These are phyloP conservation scores for Bassia scoparia DNA, from an alignment of 148 eudicot genomes.

Conservation along the genomic window DNA sequence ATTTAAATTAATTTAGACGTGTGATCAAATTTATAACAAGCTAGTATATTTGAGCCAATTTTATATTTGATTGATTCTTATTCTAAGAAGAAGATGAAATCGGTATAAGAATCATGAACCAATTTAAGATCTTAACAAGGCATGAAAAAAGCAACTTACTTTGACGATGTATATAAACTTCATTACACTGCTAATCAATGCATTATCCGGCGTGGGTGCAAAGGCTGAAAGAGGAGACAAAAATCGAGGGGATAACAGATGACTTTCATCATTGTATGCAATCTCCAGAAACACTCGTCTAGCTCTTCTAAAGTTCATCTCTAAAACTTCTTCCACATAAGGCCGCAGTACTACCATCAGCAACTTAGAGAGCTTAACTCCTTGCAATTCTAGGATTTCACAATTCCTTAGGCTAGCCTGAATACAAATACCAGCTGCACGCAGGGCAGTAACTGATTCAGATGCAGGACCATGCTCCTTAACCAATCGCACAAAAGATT, in stretches of 20 bases:
- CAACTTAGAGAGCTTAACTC: conserved; percentile 73
- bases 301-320: conserved; percentile 84
- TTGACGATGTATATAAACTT: conserved; percentile 69
- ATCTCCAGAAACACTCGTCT: conserved; percentile 63
- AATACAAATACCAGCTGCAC: conserved; percentile 75
- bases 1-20: too few species aligned
- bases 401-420: conserved; percentile 83
- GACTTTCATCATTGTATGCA: conserved; percentile 49
- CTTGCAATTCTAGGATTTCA: conserved; percentile 64
- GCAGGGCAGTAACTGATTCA: conserved; percentile 71
- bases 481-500: conserved; percentile 70
- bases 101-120: too few species aligned
- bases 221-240: conserved; percentile 75
- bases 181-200: conserved; percentile 65
- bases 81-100: too few species aligned
- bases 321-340: conserved; percentile 85
- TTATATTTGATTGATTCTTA: too few species aligned
- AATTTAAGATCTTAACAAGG: neutral
- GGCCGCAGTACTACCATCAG: conserved; percentile 84
- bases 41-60: too few species aligned
- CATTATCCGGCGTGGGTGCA: conserved; percentile 56
- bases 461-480: conserved; percentile 84
- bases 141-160: conserved; percentile 45
- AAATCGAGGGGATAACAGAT: conserved; percentile 73
- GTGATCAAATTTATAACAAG: too few species aligned